A percentile compares a stretch with the other conserved stretches of the same genome.
Conservation (phyloP, 371 early-diverging fungal species). For the Rhizomucor pusillus region DNA sequence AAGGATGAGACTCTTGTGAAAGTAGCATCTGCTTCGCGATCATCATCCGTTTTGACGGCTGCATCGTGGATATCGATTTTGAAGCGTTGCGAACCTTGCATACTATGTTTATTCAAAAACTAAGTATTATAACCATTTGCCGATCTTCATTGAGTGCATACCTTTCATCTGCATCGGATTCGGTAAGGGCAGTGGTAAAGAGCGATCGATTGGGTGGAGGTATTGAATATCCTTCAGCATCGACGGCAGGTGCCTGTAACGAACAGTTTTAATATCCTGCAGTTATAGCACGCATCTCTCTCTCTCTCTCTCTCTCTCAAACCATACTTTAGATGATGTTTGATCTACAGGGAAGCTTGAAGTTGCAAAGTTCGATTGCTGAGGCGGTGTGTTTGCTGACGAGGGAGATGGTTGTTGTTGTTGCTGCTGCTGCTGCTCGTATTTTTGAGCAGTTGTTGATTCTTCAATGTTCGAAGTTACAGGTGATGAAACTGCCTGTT, state of each 20-base stretch:
- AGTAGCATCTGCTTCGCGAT: constrained; percentile 18
- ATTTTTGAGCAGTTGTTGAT: too few species aligned
- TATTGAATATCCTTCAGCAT: constrained; percentile 43
- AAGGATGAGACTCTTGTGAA: constrained; percentile 18
- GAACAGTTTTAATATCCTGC: too few species aligned
- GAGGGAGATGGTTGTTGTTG: too few species aligned
- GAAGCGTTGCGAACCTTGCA: constrained; percentile 11
- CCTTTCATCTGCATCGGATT: constrained; percentile 10
- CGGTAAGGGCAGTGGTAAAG: constrained; percentile 15
- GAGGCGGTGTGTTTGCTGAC: too few species aligned
- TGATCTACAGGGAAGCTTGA: too few species aligned
- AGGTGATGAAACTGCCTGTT: not conserved
- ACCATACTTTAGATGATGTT: too few species aligned
- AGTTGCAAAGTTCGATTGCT: too few species aligned
- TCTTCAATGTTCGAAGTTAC: not conserved
- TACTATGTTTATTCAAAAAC: not conserved
- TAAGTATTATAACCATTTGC: not conserved
- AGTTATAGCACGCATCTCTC: too few species aligned
- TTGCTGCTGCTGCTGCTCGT: too few species aligned
- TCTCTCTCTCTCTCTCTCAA: too few species aligned
- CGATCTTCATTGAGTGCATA: not conserved
- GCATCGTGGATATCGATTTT: constrained; percentile 20
- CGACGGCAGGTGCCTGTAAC: constrained; percentile 23
- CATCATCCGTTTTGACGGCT: constrained; percentile 7
- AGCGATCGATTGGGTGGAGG: constrained; percentile 39